Evolutionary conservation across 2,329 filamentous ascomycete genomes (phyloP), one percentile per base, ranked within the genome.

Genomic region (Botrytis porri): DNA sequence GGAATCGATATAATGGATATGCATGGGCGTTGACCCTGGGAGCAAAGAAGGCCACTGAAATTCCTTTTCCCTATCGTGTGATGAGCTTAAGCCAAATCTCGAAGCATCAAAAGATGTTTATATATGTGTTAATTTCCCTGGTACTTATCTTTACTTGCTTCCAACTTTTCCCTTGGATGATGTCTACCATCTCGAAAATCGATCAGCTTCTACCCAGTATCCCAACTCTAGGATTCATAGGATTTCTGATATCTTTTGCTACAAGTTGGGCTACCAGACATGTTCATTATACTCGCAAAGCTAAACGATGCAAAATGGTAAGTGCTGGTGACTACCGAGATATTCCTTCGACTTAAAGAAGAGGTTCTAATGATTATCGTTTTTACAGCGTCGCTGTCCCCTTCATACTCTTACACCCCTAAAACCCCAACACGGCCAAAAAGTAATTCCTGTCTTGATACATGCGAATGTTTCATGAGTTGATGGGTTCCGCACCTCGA

Each of bases 161-260:
- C 25, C 65, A 69, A 41, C 35, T 69, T 18, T 57, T 41, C 65
- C 48, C 39, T 9, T 57, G 65, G n/a, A 59, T 69, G n/a, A 32
- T 12, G 41, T 59, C 51, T 57, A 57, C 37, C 18, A 25, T 61
- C 18, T 69, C 18, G 62, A 60, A 65, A 29, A 39, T 43, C 12
- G 62, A 51, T 29, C 35, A 37, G 8, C 74, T 51, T 43, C 29
- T 35, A 16, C 41, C 71, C 6, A 73, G 76, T 66, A 69, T 77
- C 4, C 74, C 76, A 32, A 63, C 72, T 2, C 35, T 79, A 2
- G 78, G 77, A 14, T 77, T 79, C 57, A n/a, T 79, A 22, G 70
- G 73, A 8, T 73, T 77, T 20, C 32, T 78, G 32, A 70, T 72
- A 29, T 77, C 75, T 9, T 76, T 79, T 48, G 69, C 69, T 16